phyloP scores from a whole-genome alignment of 108 stramenopile species.

The Licmophora abbreviata region DNA sequence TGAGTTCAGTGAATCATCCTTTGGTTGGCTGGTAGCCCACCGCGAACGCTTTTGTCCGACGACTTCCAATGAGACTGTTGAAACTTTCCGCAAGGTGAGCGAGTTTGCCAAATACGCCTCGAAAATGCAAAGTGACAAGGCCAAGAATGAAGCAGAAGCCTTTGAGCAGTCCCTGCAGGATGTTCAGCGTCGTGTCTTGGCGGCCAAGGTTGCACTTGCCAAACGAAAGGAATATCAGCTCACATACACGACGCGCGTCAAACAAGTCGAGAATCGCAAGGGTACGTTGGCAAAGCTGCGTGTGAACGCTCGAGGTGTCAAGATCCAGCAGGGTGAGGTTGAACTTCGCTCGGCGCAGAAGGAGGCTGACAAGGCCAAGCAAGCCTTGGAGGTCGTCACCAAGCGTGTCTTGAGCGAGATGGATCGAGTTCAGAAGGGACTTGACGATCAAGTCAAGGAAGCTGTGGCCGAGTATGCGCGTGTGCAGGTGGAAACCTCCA shows the following conservation, averaged over 20 bases:
- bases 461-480: constrained; percentile 55
- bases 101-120: constrained; percentile 49
- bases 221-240: constrained; percentile 62
- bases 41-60: background rate
- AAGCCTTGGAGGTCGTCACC: constrained; percentile 61
- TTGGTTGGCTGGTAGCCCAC: constrained; percentile 29
- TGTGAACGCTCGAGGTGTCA: constrained; percentile 22
- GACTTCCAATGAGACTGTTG: constrained; percentile 14
- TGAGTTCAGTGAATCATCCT: constrained; percentile 77
- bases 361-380: constrained; percentile 29
- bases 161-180: constrained; percentile 72
- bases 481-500: constrained; percentile 75
- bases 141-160: constrained; percentile 55
- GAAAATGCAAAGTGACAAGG: constrained; percentile 51
- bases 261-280: constrained; percentile 48
- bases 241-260: constrained; percentile 50
- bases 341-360: constrained; percentile 27
- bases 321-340: constrained; percentile 21
- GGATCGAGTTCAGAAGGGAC: constrained; percentile 46
- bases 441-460: constrained; percentile 51
- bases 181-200: constrained; percentile 53
- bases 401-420: constrained; percentile 69
- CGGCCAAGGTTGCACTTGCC: constrained; percentile 72
- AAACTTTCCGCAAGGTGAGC: constrained; percentile 20
- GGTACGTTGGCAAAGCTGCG: constrained; percentile 36